These are phyloP conservation scores for Fraxinus excelsior DNA, from an alignment of 257 asterid genomes.

Conservation along the genomic window DNA sequence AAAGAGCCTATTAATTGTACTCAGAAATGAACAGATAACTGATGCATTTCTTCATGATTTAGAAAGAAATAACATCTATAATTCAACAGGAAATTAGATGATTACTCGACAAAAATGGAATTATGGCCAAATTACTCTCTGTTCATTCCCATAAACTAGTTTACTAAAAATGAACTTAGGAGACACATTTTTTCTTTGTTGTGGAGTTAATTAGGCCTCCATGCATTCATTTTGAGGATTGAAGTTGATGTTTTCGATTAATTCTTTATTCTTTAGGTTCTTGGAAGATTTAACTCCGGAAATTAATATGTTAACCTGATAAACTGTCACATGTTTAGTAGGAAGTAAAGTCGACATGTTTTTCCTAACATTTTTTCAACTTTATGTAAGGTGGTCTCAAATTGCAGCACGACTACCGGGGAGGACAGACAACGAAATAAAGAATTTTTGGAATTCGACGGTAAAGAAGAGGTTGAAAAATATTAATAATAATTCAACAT, in stretches of 20 bases:
- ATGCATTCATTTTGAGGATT: background rate
- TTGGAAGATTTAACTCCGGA: background rate
- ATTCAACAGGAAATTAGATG: no score
- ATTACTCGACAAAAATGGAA: no score
- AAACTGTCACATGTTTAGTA: background rate
- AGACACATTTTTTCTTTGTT: background rate
- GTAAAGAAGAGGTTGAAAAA: constrained; percentile 79
- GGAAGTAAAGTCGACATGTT: background rate
- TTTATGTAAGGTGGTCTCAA: constrained; percentile 77
- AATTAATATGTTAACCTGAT: background rate
- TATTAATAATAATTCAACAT: constrained; percentile 26
- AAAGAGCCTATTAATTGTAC: background rate
- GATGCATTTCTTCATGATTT: no score
- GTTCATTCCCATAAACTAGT: no score
- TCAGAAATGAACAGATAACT: no score
- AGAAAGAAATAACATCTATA: no score
- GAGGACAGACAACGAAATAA: constrained; percentile 89
- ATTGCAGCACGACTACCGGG: constrained; percentile 94
- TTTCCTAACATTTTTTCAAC: background rate
- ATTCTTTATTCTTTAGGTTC: background rate
- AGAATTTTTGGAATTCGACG: constrained; percentile 94
- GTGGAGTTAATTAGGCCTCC: background rate
- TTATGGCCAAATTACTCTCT: no score
- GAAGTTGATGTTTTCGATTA: background rate
- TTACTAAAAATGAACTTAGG: no score